Evolutionary conservation across 78 protist species (phyloP).

Genomic region (Planoprotostelium fungivorum): DNA sequence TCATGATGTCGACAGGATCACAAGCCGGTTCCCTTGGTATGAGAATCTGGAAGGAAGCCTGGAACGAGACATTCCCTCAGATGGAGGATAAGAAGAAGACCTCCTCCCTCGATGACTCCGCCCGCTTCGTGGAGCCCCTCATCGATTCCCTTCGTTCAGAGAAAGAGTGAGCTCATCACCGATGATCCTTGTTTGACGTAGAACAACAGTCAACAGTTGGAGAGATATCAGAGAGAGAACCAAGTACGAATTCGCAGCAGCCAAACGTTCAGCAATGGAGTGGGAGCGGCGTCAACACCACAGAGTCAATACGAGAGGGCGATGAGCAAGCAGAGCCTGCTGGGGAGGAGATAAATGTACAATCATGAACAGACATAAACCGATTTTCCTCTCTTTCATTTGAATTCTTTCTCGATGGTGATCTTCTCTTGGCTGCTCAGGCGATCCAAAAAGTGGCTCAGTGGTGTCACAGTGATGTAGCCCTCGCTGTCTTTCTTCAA

Average conservation of each 20-base stretch:
- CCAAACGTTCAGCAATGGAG: not conserved
- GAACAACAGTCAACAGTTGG: not conserved
- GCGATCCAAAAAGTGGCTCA: not conserved
- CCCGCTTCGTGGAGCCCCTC: not conserved
- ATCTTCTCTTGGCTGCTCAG: not conserved
- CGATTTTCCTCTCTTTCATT: no score
- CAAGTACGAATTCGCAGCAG: not conserved
- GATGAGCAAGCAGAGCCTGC: not conserved
- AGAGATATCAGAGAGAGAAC: not conserved
- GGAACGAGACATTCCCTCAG: not conserved
- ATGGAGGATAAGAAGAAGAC: not conserved
- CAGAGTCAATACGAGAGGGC: not conserved
- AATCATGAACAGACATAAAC: no score
- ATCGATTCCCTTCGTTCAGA: not conserved
- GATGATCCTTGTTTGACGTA: not conserved
- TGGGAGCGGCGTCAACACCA: not conserved
- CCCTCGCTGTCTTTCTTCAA: not conserved
- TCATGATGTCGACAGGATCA: not conserved
- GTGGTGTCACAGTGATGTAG: not conserved
- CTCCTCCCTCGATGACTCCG: not conserved
- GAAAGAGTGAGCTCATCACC: not conserved
- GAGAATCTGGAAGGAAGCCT: not conserved
- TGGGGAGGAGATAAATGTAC: no score
- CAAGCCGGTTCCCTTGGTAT: not conserved
- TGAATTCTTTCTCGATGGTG: not conserved